These are phyloP conservation scores for Aphanomyces invadans DNA, from an alignment of 352 stramenopile genomes.

Conservation along the genomic window DNA sequence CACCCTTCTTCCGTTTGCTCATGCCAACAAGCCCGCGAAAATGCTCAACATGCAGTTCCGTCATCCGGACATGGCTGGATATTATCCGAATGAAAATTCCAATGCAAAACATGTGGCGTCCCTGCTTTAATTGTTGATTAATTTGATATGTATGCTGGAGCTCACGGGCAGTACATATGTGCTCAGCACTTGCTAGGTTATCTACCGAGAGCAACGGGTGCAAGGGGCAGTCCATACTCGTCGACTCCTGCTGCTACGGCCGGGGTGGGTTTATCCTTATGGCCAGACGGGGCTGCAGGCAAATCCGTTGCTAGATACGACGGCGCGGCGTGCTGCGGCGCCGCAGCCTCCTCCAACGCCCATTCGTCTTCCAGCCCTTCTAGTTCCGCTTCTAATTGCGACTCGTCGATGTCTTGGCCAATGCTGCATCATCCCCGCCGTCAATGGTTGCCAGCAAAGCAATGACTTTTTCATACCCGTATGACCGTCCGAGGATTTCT, in stretches of 20 bases:
- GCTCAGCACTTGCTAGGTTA: background rate
- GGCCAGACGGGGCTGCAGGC: slow-evolving; percentile 42
- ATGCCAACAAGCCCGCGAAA: slow-evolving; percentile 29
- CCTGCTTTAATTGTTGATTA: too few relatives aligned
- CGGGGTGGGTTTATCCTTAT: slow-evolving; percentile 32
- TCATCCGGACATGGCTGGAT: background rate
- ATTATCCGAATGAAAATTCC: too few relatives aligned
- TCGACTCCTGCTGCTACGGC: slow-evolving; percentile 47
- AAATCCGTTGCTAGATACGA: slow-evolving; percentile 60
- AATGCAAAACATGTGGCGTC: too few relatives aligned
- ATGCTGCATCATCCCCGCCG: slow-evolving; percentile 61
- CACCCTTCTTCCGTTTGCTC: slow-evolving; percentile 65
- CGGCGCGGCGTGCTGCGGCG: slow-evolving; percentile 40
- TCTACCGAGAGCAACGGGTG: slow-evolving; percentile 11
- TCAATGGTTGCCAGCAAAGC: too few relatives aligned
- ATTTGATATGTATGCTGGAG: too few relatives aligned
- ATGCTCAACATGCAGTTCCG: slow-evolving; percentile 5
- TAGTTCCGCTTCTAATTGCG: slow-evolving; percentile 91
- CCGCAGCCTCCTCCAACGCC: slow-evolving; percentile 54
- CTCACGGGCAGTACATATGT: too few relatives aligned
- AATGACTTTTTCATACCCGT: too few relatives aligned
- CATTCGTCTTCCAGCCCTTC: slow-evolving; percentile 92
- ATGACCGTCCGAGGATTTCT: slow-evolving; percentile 93
- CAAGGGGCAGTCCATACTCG: slow-evolving; percentile 67
- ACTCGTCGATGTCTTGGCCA: slow-evolving; percentile 91